These are phyloP conservation scores for Podila epigama DNA, from an alignment of 192 early-diverging fungal species.

Conservation along the genomic window DNA sequence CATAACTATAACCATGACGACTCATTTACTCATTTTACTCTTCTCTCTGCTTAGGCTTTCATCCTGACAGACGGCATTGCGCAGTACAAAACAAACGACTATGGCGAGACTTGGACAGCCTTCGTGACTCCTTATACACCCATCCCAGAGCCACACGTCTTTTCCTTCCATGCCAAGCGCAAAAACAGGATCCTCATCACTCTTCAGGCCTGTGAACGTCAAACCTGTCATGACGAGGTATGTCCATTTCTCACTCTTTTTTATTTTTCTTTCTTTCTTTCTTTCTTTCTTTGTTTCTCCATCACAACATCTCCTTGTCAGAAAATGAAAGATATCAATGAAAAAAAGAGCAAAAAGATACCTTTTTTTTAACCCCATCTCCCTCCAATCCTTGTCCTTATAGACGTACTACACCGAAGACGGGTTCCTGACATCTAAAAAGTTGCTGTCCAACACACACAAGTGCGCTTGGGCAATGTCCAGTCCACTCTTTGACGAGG, in stretches of 20 bases:
- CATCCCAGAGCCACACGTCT: slow-evolving; percentile 13
- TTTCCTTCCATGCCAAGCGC: slow-evolving; percentile 78
- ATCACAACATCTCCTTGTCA: too few species aligned
- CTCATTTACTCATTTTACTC: too few species aligned
- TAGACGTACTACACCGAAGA: slow-evolving; percentile 72
- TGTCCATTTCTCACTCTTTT: neutral
- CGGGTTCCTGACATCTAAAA: slow-evolving; percentile 66
- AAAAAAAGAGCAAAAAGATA: too few species aligned
- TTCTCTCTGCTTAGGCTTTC: slow-evolving; percentile 58
- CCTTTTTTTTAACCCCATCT: too few species aligned
- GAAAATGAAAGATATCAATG: too few species aligned
- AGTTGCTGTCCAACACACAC: slow-evolving; percentile 63
- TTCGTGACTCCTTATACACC: slow-evolving; percentile 59
- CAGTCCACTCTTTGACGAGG: slow-evolving; percentile 64
- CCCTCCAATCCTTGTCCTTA: too few species aligned
- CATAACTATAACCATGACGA: too few species aligned
- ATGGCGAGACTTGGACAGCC: slow-evolving; percentile 62
- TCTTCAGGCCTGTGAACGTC: slow-evolving; percentile 59
- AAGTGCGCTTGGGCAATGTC: slow-evolving; percentile 81
- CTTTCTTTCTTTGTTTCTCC: neutral
- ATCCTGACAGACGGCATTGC: slow-evolving; percentile 55
- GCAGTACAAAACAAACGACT: slow-evolving; percentile 69
- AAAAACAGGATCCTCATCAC: slow-evolving; percentile 70
- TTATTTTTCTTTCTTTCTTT: neutral
- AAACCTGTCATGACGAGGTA: slow-evolving; percentile 70